These are phyloP conservation scores for Monosporascus sp. DNA, from an alignment of 2,329 filamentous ascomycete species.

Conservation along the genomic window DNA sequence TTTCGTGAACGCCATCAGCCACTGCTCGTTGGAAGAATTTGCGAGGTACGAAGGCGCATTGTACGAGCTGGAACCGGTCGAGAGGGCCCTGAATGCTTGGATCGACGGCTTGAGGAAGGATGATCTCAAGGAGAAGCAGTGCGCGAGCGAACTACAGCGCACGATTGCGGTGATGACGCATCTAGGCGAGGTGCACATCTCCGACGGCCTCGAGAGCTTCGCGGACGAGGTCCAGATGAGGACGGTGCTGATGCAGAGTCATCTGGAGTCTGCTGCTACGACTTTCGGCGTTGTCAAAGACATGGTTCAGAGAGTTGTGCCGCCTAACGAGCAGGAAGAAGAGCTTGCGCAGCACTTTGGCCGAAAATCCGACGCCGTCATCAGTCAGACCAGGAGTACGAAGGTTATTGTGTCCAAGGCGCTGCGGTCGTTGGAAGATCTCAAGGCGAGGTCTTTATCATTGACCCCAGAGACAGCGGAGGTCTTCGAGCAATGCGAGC, in stretches of 20 bases:
- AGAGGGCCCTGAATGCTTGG: constrained; percentile 81
- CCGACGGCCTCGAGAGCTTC: constrained; percentile 63
- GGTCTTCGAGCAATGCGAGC: constrained; percentile 66
- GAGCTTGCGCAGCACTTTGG: constrained; percentile 63
- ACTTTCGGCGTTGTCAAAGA: constrained; percentile 38
- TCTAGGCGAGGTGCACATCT: constrained; percentile 74
- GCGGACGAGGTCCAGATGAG: constrained; percentile 78
- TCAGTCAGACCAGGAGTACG: constrained; percentile 71
- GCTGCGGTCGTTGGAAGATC: constrained; percentile 69
- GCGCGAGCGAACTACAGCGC: constrained; percentile 73
- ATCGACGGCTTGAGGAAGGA: constrained; percentile 80
- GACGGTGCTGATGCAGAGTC: constrained; percentile 69
- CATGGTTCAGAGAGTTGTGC: constrained; percentile 63
- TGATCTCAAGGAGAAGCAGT: constrained; percentile 79
- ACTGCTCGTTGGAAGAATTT: constrained; percentile 75
- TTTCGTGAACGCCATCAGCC: constrained; percentile 74
- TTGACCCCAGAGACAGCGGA: constrained; percentile 62
- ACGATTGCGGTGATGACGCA: constrained; percentile 86
- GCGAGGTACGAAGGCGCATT: constrained; percentile 71
- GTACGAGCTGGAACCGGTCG: constrained; percentile 86
- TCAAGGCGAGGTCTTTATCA: constrained; percentile 69
- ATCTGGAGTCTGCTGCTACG: constrained; percentile 69
- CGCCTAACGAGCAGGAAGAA: constrained; percentile 54
- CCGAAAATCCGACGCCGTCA: constrained; percentile 65
- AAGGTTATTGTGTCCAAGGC: constrained; percentile 82